A percentile compares a stretch with the other conserved stretches of the same genome.
phyloP scores from a whole-genome alignment of 768 basidiomycete genomes.

The Boletus eberwhitei region DNA sequence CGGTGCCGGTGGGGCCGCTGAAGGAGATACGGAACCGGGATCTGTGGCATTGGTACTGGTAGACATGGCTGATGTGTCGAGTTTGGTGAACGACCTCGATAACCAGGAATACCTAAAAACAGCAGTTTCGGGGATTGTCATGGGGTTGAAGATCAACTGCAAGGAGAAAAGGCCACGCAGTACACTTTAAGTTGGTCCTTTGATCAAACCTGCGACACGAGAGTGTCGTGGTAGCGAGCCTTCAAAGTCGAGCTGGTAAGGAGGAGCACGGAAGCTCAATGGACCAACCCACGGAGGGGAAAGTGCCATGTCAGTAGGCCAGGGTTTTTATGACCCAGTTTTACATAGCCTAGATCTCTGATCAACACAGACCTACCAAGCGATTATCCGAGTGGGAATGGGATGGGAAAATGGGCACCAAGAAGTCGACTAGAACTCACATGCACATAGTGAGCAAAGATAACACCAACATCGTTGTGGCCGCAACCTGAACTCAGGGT shows the following conservation, averaged over 20 bases:
- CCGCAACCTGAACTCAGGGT: not conserved
- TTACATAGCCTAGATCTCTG: not conserved
- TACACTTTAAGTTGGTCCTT: not conserved
- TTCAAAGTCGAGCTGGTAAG: not conserved
- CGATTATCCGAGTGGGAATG: not conserved
- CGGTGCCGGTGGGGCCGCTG: not conserved
- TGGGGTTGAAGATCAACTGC: not conserved
- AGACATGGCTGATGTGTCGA: conserved; percentile 10
- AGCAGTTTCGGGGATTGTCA: not conserved
- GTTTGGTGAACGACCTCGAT: not conserved
- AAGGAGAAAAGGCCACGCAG: not conserved
- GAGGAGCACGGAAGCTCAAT: not conserved
- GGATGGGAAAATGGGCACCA: no score
- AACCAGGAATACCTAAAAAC: not conserved
- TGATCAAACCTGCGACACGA: not conserved
- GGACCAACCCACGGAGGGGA: not conserved
- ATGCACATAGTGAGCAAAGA: not conserved
- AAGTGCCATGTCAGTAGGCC: not conserved
- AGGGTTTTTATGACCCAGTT: conserved; percentile 2
- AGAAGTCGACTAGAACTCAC: not conserved
- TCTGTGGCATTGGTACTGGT: not conserved
- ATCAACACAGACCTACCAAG: not conserved
- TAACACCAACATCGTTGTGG: not conserved
- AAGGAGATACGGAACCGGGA: conserved; percentile 2
- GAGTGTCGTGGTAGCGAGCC: not conserved